Evolutionary conservation across 2,329 filamentous ascomycete genomes (phyloP), one percentile per base, ranked within the genome.

Genomic region (Elsinoe ampelina): DNA sequence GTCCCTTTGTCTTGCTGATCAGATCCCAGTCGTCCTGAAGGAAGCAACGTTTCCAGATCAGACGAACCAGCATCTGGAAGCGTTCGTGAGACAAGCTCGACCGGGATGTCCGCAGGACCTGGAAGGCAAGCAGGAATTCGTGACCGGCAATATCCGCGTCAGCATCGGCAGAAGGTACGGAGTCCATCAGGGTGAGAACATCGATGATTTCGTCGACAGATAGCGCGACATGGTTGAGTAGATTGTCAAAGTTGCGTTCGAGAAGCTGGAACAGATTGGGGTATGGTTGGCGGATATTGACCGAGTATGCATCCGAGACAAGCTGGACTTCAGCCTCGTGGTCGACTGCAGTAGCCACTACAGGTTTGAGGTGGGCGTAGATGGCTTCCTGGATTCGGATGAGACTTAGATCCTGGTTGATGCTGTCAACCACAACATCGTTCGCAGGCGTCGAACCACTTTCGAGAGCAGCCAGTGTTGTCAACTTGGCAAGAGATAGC

Each of bases 1-100:
- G 86, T 58, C 85, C 77, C 48, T 85, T 82, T 0, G 87, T 92
- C 62, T 88, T 83, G 66, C 93, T 92, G 66, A 95, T 80, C 58
- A 75, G 77, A 22, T 80, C 75, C 93, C 93, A 98, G 67, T 96
- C 82, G 68, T 96, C 91, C 51, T 84, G 82, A 62, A 92, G 79
- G 65, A 87, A 87, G 60, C 89, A 85, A 55, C 93, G 83, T 66
- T 93, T 86, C 93, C 93, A 98, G 60, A 97, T 87, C n/a, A 83
- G 70, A 59, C 75, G 76, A 52, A 81, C 72, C 35, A 79, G 67
- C 32, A 76, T 72, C 22, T 84, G 78, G 61, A 79, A 77, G 45
- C 80, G 77, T n/a, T 80, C 78, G 15, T 64, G 58, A 75, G 83
- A 61, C 22, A 70, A 51, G 73, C 75, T 63, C 73, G 81, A 66